phyloP scores from a whole-genome alignment of 2,329 filamentous ascomycete genomes.

The Neoscytalidium dimidiatum region DNA sequence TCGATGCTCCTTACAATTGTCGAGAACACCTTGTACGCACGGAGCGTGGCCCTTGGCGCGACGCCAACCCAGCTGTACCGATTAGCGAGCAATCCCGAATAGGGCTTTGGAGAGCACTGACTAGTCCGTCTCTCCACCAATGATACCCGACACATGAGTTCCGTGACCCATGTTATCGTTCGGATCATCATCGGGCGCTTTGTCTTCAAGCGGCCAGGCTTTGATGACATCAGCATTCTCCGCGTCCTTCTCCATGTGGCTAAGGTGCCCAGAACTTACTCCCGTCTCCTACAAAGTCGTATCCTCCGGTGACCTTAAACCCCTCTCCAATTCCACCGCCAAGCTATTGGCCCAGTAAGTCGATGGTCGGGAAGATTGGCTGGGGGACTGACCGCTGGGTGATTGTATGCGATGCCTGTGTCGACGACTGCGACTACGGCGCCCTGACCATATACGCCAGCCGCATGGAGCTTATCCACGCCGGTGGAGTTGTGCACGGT shows the following conservation, averaged over 20 bases:
- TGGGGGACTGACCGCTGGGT: neutral
- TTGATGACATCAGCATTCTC: neutral
- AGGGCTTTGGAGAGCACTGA: too few relatives aligned
- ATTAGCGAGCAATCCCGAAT: constrained; percentile 26
- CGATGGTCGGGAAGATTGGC: constrained; percentile 54
- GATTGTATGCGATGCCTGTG: constrained; percentile 29
- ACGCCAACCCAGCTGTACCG: constrained; percentile 42
- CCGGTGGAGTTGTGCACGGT: constrained; percentile 37
- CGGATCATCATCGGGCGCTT: constrained; percentile 52
- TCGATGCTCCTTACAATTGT: constrained; percentile 53
- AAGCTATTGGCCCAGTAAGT: constrained; percentile 56
- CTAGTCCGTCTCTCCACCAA: constrained; percentile 58
- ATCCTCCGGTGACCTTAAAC: constrained; percentile 60
- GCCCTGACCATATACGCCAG: constrained; percentile 50
- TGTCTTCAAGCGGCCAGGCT: neutral
- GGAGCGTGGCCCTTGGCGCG: constrained; percentile 3
- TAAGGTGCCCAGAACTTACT: constrained; percentile 35
- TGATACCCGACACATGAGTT: constrained; percentile 56
- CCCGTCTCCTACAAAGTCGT: constrained; percentile 60
- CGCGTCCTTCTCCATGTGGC: constrained; percentile 27
- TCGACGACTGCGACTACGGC: constrained; percentile 48
- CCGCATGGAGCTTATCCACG: constrained; percentile 41
- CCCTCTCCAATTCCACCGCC: constrained; percentile 64
- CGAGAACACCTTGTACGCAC: constrained; percentile 57
- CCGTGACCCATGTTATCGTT: constrained; percentile 61